These are phyloP conservation scores for Bruguiera parviflora DNA, from an alignment of 345 rosid species.

Conservation along the genomic window DNA sequence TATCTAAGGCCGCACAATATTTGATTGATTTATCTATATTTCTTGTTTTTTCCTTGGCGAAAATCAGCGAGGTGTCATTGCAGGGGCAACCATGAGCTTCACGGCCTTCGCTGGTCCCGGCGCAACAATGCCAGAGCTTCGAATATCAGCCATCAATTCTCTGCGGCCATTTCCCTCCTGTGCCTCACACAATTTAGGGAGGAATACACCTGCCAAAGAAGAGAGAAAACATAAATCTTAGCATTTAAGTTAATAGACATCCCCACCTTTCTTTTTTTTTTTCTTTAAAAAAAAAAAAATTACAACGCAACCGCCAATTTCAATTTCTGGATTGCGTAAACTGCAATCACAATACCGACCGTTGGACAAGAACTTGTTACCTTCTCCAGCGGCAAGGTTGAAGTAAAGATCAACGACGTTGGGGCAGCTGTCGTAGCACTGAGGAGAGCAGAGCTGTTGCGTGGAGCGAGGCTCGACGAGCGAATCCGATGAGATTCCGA, in stretches of 20 bases:
- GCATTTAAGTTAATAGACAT: no score
- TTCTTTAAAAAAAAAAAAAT: no score
- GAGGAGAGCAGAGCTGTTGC: constrained; percentile 59
- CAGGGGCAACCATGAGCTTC: constrained; percentile 11
- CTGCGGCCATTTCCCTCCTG: constrained; percentile 45
- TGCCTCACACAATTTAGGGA: constrained; percentile 69
- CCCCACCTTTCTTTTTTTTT: no score
- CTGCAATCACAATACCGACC: no score
- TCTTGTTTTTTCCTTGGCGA: not conserved
- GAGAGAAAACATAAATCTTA: not conserved
- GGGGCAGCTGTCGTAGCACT: constrained; percentile 69
- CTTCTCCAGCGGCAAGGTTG: constrained; percentile 93
- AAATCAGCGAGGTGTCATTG: constrained; percentile 13
- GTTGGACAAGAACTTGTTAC: constrained; percentile 20
- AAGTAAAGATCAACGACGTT: constrained; percentile 79
- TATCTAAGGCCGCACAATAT: not conserved
- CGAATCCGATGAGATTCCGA: constrained; percentile 83
- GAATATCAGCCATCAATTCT: constrained; percentile 50
- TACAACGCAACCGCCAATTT: no score
- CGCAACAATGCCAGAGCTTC: constrained; percentile 58
- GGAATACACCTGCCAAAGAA: constrained; percentile 51
- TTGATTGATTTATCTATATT: not conserved
- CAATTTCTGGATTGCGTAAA: no score
- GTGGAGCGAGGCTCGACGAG: constrained; percentile 66
- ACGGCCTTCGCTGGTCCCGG: constrained; percentile 37